Base-by-base conservation (phyloP, 2,329 filamentous ascomycete species). In the Fusarium sp. region DNA sequence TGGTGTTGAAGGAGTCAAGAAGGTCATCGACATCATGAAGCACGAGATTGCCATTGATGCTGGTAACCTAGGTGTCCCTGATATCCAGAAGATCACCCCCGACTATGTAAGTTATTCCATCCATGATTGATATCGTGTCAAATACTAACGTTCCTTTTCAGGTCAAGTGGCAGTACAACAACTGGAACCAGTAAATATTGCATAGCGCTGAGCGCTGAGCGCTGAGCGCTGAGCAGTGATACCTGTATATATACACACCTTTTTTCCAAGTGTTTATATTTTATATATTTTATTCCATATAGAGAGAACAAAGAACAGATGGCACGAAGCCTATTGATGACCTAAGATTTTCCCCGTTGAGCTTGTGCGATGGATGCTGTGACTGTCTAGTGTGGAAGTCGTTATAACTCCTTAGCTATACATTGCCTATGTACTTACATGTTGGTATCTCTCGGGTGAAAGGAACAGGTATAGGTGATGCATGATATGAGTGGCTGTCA, bases 1-100 rank as follows among this genome's bases (percentile, higher is more conserved):
- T 63, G 85, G 85, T 8, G 74, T 78, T 46, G 80, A 81, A 9
- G 85, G 85, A 44, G 82, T 87, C 4, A 75, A 80, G 70, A 81
- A 79, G 75, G 81, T 75, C 31, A 76, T 81, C 45, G 42, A 75
- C 10, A 78, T 87, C 12, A 75, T 87, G 69, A 85, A 84, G 78
- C 77, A 81, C 57, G 85, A 87, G 78, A 76, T 87, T 55, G 74
- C 77, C 34, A 77, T 81, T 55, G 81, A 83, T 60, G 80, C 80
- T 13, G 80, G 77, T 12, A 83, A 83, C 75, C 70, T 83, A n/a
- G 81, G 81, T 52, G 77, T 82, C 7, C 66, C 73, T 8, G 75
- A 81, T 60, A 62, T 83, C 50, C 74, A 79, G 55, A 73, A 78
- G 65, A 78, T 82, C 23, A 63, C 69, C 61, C 40, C 73, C 47